phyloP scores from a whole-genome alignment of 805 yeast species.

The Barnettozyma californica region DNA sequence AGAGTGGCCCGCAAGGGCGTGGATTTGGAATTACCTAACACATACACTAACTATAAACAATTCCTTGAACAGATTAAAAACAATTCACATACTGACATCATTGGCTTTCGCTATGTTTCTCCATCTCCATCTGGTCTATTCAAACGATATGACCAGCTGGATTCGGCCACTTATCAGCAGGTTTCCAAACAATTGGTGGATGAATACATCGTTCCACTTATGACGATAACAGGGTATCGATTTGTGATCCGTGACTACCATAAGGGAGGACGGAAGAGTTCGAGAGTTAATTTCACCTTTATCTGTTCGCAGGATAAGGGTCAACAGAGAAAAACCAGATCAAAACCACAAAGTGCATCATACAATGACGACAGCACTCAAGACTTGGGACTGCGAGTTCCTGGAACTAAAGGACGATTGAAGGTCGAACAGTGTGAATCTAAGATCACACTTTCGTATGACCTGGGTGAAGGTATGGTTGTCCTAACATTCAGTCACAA shows the following conservation, averaged over 20 bases:
- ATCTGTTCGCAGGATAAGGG: slow-evolving; percentile 40
- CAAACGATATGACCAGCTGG: slow-evolving; percentile 30
- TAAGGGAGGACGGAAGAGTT: slow-evolving; percentile 36
- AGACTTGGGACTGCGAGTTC: neutral
- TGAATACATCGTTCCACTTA: slow-evolving; percentile 35
- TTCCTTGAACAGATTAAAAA: slow-evolving; percentile 31
- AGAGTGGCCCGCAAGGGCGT: slow-evolving; percentile 26
- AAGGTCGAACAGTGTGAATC: slow-evolving; percentile 39
- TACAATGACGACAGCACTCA: slow-evolving; percentile 20
- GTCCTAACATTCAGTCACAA: slow-evolving; percentile 35
- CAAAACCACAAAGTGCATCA: slow-evolving; percentile 18
- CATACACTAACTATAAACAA: slow-evolving; percentile 29
- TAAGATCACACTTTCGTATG: slow-evolving; percentile 34
- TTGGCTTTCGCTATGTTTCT: slow-evolving; percentile 32
- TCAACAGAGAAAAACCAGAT: slow-evolving; percentile 38
- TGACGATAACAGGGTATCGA: slow-evolving; percentile 35
- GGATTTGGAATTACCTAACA: slow-evolving; percentile 20
- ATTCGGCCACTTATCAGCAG: slow-evolving; percentile 28
- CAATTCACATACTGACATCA: slow-evolving; percentile 31
- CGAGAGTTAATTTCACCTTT: slow-evolving; percentile 39
- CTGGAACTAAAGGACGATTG: slow-evolving; percentile 12
- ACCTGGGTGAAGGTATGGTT: slow-evolving; percentile 32
- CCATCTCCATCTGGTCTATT: slow-evolving; percentile 28
- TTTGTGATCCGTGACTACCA: slow-evolving; percentile 42
- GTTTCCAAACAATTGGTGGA: slow-evolving; percentile 32